A percentile compares a stretch with the other conserved stretches of the same genome.
These are phyloP conservation scores for Meredithiella fracta DNA, from an alignment of 2,329 filamentous ascomycete species.

Conservation along the genomic window DNA sequence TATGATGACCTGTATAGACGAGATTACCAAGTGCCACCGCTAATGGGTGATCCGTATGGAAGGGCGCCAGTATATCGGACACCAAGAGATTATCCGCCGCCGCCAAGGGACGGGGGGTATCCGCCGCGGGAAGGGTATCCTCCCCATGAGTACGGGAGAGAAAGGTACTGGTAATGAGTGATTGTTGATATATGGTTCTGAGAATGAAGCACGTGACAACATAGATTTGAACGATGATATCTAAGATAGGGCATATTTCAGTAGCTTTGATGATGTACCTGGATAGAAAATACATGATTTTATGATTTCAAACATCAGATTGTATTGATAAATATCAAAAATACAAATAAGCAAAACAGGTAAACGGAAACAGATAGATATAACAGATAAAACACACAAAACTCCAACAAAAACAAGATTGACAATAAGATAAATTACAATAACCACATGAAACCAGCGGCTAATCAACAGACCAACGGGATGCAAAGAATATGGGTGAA, in stretches of 20 bases:
- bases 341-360: neutral
- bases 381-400: too few species aligned
- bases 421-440: neutral
- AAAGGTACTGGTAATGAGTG: slow-evolving; percentile 31
- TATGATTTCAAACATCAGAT: neutral
- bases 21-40: slow-evolving; percentile 44
- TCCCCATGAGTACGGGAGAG: slow-evolving; percentile 25
- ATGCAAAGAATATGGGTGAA: neutral
- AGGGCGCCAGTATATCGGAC: slow-evolving; percentile 38
- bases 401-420: neutral
- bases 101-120: slow-evolving; percentile 30
- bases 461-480: neutral
- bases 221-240: neutral
- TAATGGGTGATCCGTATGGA: slow-evolving; percentile 39
- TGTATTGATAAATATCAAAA: neutral
- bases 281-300: neutral
- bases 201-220: neutral
- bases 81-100: slow-evolving; percentile 32
- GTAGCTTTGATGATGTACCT: too few species aligned
- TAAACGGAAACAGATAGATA: neutral
- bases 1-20: slow-evolving; percentile 66
- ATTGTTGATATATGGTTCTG: neutral
- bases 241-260: too few species aligned
- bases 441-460: neutral
- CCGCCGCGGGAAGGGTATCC: slow-evolving; percentile 27